Conservation (phyloP, 768 basidiomycete genomes). For the Mycena pura region DNA sequence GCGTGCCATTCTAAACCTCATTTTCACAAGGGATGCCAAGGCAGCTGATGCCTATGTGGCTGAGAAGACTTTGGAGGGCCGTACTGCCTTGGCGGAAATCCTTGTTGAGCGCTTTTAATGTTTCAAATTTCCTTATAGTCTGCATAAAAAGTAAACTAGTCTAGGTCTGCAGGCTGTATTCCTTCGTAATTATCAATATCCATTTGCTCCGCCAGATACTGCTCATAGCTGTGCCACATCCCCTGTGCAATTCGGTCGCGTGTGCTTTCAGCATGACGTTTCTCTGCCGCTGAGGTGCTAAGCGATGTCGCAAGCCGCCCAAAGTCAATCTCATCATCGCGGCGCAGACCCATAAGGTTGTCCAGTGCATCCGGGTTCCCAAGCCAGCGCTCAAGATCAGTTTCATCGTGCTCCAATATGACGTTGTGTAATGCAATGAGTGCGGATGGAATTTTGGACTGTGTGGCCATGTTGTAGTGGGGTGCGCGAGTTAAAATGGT, state of each 20-base stretch:
- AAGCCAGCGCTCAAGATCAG: constrained; percentile 31
- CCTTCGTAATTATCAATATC: background rate
- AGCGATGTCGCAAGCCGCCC: constrained; percentile 1
- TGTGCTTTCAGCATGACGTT: background rate
- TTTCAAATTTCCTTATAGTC: background rate
- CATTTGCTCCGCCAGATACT: background rate
- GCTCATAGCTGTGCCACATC: constrained; percentile 35
- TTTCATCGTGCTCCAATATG: constrained; percentile 32
- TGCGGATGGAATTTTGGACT: constrained; percentile 31
- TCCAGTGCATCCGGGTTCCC: constrained; percentile 22
- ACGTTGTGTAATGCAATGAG: constrained; percentile 37
- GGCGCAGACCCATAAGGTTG: background rate
- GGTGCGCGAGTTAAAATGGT: constrained; percentile 23
- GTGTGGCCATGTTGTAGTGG: constrained; percentile 27
- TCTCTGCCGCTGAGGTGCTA: background rate
- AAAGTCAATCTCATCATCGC: background rate
- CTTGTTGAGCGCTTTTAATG: background rate
- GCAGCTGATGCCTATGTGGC: background rate
- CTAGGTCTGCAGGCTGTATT: background rate
- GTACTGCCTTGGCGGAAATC: background rate
- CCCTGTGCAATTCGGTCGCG: constrained; percentile 33
- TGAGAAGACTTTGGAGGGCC: background rate
- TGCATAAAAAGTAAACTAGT: background rate
- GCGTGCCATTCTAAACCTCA: background rate
- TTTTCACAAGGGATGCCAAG: background rate